Evolutionary conservation across 176 grass and related monocot genomes (phyloP), one percentile per base, ranked within the genome.

Genomic region (Hsuehochloa calcarea): DNA sequence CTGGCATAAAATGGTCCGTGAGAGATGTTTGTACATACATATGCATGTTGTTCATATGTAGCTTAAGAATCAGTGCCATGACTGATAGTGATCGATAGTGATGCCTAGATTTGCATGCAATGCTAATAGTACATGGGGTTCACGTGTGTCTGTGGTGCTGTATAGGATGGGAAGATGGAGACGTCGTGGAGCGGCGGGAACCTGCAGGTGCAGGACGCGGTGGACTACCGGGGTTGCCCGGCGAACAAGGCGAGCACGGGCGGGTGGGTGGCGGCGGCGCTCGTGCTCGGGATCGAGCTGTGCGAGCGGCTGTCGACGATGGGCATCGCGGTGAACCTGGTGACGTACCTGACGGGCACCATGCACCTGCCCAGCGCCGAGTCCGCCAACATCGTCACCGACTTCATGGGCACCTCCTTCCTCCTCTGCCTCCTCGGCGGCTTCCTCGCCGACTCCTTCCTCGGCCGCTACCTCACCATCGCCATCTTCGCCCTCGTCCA

Each of bases 361-460:
- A 93, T 97, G 94, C 94, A 97, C 65, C 84, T 97, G 65, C 85
- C 94, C 15, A 97, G 94, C 35, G 91, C 94, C 9, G 82, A 73
- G 10, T 89, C 91, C 7, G 91, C 96, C 60, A 99, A 99, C 84
- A 46, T 76, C 4, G 93, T 99, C 47, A 99, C 96, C 14, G 96
- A 99, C 91, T 99, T 99, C 96, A 84, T 99, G 89, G 96, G 96
- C 50, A 94, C 93, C 54, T 99, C 93, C 61, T 99, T 99, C 93
- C 96, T 99, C 88, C 88, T 99, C 86, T 94, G 90, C 90, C 91
- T 99, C 74, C 89, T 99, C 80, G 93, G 96, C 70, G 96, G 96
- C 51, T 95, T 95, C 71, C 65, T 98, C 89, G 93, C 88, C 39
- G 96, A 98, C 92, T 89, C 88, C 77, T 96, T 89, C 74, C 80